Conservation (phyloP, 441 rosid species). For the Euphorbia corollata region DNA sequence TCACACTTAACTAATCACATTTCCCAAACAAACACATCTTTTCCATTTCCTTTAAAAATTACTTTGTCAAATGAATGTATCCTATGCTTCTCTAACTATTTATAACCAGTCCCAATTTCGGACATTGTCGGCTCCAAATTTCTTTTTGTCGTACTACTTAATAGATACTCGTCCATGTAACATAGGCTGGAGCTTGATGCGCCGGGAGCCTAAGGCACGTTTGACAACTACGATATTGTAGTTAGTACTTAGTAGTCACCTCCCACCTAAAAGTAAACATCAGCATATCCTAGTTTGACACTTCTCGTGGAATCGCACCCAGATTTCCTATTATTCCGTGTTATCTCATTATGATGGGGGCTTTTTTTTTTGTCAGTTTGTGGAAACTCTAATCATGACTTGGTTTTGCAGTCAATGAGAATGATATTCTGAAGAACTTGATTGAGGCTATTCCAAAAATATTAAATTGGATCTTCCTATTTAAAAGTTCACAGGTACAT, state of each 20-base stretch:
- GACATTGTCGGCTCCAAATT: too few species aligned
- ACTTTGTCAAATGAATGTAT: too few species aligned
- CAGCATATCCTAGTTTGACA: conserved; percentile 16
- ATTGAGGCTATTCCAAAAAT: conserved; percentile 67
- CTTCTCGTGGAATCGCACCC: conserved; percentile 17
- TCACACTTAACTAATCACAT: too few species aligned
- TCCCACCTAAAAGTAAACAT: not conserved
- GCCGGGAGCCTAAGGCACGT: too few species aligned
- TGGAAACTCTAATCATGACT: conserved; percentile 24
- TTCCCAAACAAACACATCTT: too few species aligned
- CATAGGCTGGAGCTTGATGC: too few species aligned
- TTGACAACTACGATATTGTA: not conserved
- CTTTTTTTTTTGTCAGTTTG: conserved; percentile 8
- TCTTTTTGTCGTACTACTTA: too few species aligned
- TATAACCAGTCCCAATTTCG: too few species aligned
- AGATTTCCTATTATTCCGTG: conserved; percentile 4
- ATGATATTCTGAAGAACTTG: conserved; percentile 56
- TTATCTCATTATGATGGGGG: conserved; percentile 12
- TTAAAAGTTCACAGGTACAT: conserved; percentile 63
- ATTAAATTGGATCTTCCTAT: conserved; percentile 61
- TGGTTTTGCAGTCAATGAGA: conserved; percentile 59
- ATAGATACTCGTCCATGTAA: too few species aligned
- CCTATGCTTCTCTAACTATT: too few species aligned
- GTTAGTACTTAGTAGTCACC: not conserved
- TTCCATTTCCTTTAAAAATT: too few species aligned